These are phyloP conservation scores for Cladophialophora carrionii DNA, from an alignment of 2,329 filamentous ascomycete genomes.

Conservation along the genomic window DNA sequence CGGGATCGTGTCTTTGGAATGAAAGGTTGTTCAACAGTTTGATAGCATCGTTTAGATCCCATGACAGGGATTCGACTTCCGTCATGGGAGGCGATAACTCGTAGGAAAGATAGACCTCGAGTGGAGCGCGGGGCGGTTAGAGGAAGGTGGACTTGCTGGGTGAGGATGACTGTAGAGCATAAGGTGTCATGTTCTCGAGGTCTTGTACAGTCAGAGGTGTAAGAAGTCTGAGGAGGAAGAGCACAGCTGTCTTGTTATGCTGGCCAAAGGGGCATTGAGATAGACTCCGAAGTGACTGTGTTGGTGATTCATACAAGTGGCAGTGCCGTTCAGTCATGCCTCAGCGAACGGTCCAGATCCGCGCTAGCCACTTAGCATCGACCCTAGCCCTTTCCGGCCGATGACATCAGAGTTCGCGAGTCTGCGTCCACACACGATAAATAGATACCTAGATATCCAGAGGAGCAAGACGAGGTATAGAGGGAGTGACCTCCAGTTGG, in stretches of 20 bases:
- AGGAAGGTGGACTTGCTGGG: conserved; percentile 25
- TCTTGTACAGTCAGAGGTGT: neutral
- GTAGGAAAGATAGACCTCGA: too few relatives aligned
- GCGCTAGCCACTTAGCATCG: neutral
- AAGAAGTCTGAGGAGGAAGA: neutral
- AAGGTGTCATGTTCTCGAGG: conserved; percentile 24
- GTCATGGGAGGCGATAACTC: conserved; percentile 22
- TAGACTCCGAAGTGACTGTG: neutral
- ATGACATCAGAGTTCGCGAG: too few relatives aligned
- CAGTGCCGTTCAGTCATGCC: neutral
- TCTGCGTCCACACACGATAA: too few relatives aligned
- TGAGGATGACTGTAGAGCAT: conserved; percentile 4
- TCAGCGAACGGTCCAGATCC: neutral
- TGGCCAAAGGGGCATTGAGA: neutral
- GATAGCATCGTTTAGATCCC: conserved; percentile 53
- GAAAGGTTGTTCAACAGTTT: conserved; percentile 46
- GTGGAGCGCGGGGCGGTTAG: conserved; percentile 21
- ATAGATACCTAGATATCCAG: too few relatives aligned
- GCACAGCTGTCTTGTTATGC: neutral
- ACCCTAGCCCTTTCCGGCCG: neutral
- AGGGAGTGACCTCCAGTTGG: too few relatives aligned
- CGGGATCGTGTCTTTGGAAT: conserved; percentile 6
- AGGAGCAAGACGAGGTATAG: too few relatives aligned
- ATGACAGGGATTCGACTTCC: conserved; percentile 36
- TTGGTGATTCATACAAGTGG: neutral